phyloP scores from a whole-genome alignment of 352 stramenopile genomes.

The Phytophthora sansomeana region DNA sequence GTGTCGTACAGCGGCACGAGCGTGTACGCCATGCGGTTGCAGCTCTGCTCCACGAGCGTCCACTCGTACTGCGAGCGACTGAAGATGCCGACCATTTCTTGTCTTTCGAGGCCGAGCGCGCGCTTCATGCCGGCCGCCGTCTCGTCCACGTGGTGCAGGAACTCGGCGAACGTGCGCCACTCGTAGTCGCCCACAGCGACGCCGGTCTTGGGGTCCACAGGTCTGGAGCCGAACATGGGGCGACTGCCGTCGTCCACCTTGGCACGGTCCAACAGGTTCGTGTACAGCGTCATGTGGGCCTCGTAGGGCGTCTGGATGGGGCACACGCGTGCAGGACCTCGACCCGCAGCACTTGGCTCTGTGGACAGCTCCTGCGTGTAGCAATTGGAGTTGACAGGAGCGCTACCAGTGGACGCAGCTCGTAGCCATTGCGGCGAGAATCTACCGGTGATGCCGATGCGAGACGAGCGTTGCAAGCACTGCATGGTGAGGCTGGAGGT shows the following conservation, averaged over 20 bases:
- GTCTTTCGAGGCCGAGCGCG: slow-evolving; percentile 40
- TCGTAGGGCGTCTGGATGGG: slow-evolving; percentile 39
- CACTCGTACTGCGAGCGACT: slow-evolving; percentile 69
- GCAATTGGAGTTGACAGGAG: not conserved
- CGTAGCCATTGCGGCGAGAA: slow-evolving; percentile 12
- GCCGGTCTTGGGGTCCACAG: slow-evolving; percentile 42
- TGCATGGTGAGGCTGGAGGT: slow-evolving; percentile 3
- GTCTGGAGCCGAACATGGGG: slow-evolving; percentile 57
- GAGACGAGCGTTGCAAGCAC: slow-evolving; percentile 10
- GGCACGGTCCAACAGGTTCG: slow-evolving; percentile 56
- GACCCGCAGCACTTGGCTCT: slow-evolving; percentile 11
- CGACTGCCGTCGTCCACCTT: slow-evolving; percentile 57
- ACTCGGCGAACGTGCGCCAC: slow-evolving; percentile 65
- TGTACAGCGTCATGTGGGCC: slow-evolving; percentile 62
- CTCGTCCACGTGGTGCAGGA: slow-evolving; percentile 50
- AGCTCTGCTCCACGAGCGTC: slow-evolving; percentile 62
- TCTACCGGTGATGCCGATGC: not conserved
- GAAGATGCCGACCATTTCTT: slow-evolving; percentile 64
- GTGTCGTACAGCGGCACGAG: slow-evolving; percentile 55
- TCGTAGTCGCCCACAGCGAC: slow-evolving; percentile 46
- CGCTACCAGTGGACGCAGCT: slow-evolving; percentile 6
- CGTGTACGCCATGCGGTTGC: slow-evolving; percentile 70
- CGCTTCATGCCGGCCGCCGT: slow-evolving; percentile 46
- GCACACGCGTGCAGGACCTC: slow-evolving; percentile 32
- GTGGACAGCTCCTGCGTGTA: slow-evolving; percentile 21